A percentile compares a stretch with the other conserved stretches of the same genome.
phyloP scores from a whole-genome alignment of 2,329 filamentous ascomycete genomes.

The Talaromyces sp. region DNA sequence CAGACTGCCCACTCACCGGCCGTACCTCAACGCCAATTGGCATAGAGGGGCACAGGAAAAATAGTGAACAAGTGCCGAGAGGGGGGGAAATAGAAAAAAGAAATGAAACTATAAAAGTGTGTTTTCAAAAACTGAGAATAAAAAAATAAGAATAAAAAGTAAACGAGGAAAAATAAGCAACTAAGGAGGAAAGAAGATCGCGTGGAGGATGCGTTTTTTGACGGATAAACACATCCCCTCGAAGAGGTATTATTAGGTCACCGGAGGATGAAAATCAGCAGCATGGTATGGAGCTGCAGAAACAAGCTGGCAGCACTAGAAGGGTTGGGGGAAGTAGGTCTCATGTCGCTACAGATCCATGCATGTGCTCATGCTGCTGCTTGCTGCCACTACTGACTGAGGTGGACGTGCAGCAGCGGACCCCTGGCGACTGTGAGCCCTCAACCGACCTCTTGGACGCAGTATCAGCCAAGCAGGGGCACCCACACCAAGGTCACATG shows the following conservation, averaged over 20 bases:
- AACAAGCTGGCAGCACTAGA: conserved; percentile 9
- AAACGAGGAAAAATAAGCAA: background rate
- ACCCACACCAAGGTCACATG: conserved; percentile 30
- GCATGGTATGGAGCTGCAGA: conserved; percentile 8
- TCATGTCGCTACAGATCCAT: conserved; percentile 10
- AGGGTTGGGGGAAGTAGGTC: conserved; percentile 8
- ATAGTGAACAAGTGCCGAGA: background rate
- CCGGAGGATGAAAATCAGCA: conserved; percentile 1
- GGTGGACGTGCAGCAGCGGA: conserved; percentile 8
- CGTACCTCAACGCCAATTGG: conserved; percentile 15
- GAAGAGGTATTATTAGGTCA: background rate
- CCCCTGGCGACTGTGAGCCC: background rate
- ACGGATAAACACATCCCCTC: background rate
- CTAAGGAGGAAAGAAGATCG: background rate
- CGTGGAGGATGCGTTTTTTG: background rate
- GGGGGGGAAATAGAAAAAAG: background rate
- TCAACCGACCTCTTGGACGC: conserved; percentile 6
- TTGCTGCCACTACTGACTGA: conserved; percentile 1
- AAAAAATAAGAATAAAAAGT: background rate
- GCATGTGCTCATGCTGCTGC: conserved; percentile 3
- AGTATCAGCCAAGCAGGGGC: background rate
- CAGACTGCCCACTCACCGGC: conserved; percentile 27
- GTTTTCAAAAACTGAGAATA: background rate
- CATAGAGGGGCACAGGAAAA: conserved; percentile 9
- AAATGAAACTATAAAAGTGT: background rate